phyloP scores from a whole-genome alignment of 2,329 filamentous ascomycete species.

The Curvularia eragrostidis region DNA sequence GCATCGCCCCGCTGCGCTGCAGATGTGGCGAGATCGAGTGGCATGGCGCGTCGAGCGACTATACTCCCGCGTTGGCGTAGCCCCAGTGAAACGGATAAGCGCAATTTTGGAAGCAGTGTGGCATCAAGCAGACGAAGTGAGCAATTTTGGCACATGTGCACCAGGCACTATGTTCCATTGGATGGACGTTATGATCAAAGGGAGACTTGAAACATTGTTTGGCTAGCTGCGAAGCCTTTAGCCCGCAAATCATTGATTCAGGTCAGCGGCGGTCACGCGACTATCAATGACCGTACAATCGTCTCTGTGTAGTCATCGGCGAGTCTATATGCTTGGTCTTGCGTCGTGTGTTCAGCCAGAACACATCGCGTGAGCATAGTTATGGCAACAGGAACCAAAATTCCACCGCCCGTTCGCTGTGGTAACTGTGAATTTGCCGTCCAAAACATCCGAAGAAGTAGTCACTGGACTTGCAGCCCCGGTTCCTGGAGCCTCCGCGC shows the following conservation, averaged over 20 bases:
- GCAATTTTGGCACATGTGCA: neutral
- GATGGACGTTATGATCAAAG: conserved; percentile 1
- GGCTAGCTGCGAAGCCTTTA: neutral
- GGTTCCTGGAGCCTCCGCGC: no score
- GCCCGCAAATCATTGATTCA: neutral
- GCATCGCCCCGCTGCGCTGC: neutral
- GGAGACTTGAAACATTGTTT: neutral
- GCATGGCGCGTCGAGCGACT: conserved; percentile 1
- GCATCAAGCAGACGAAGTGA: neutral
- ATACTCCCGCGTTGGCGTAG: neutral
- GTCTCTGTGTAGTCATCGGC: neutral
- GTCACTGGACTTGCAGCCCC: no score
- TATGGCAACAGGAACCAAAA: no score
- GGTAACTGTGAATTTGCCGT: no score
- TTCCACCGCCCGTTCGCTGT: no score
- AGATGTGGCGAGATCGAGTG: neutral
- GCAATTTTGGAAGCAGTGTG: conserved; percentile 1
- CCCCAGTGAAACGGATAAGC: conserved; percentile 1
- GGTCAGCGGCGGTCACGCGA: neutral
- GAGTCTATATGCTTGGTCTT: neutral
- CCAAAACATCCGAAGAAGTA: no score
- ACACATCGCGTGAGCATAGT: no score
- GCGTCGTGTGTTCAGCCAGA: no score
- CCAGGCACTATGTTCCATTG: neutral
- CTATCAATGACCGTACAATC: conserved; percentile 1